Base-by-base conservation (phyloP, 2,329 filamentous ascomycete genomes). In the Curvularia hawaiiensis region DNA sequence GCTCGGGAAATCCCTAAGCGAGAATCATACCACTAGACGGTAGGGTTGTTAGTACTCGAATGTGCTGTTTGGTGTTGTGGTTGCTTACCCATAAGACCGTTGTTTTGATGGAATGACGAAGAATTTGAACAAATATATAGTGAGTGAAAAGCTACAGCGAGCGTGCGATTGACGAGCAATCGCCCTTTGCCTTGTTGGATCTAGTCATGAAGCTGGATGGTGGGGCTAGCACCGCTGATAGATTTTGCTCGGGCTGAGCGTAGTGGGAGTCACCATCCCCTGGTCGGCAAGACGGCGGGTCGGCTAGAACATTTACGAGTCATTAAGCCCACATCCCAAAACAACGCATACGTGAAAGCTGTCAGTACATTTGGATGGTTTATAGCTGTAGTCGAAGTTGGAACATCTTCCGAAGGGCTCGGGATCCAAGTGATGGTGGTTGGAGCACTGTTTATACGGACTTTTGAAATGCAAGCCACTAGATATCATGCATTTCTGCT, bases 21-120 rank as follows among this genome's bases (percentile, higher is more conserved):
- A 85, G 84, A 86, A 87, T 86, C 84, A 86, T 87, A 86, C 84
- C 84, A 83, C 84, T 85, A 85, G 83, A 28, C 35, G 22, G 22
- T 24, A 24, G 22, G 22, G 22, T 24, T 24, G 22, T 24, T 24
- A 24, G 22, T 24, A 24, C 22, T 24, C 22, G 22, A 24, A 24
- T 24, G 22, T 24, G 22, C 22, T 5, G 16, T 2, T 10, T 45
- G 24, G 16, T 45, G 26, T 18, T 30, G 24, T 45, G 24, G 16
- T 10, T 45, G 24, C 43, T 45, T 45, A 45, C 43, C 59, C 83
- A 85, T 61, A 66, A 63, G 62, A 65, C 55, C 52, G 8, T 33
- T 31, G 24, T 3, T 22, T 53, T 53, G 50, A 57, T 57, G 54
- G 10, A 48, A 39, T 9, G 3, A 14, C 7, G 4, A 2, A 1